phyloP scores from a whole-genome alignment of 495 filamentous ascomycete genomes.

The Aspergillus haitiensis region DNA sequence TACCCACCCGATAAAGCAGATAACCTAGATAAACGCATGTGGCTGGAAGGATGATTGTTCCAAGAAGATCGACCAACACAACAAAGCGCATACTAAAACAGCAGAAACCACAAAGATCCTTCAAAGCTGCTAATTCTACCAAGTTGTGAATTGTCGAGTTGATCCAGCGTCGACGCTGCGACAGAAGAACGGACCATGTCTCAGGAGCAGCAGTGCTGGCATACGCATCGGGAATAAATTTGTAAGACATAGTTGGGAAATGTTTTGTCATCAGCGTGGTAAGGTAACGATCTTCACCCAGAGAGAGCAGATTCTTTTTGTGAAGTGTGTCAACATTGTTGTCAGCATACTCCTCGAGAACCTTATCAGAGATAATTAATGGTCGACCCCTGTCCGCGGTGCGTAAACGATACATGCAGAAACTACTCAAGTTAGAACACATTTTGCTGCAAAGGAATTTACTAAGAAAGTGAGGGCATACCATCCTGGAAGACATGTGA shows the following conservation, averaged over 20 bases:
- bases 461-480: conserved; percentile 47
- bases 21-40: conserved; percentile 89
- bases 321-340: conserved; percentile 90
- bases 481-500: conserved; percentile 98
- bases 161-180: conserved; percentile 96
- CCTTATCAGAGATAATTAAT: conserved; percentile 82
- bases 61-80: conserved; percentile 91
- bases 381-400: conserved; percentile 90
- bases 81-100: conserved; percentile 99
- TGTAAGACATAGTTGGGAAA: conserved; percentile 93
- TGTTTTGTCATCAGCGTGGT: conserved; percentile 98
- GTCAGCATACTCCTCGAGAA: conserved; percentile 86
- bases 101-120: conserved; percentile 97
- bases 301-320: conserved; percentile 94
- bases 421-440: conserved; percentile 57
- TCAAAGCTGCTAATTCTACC: conserved; percentile 79
- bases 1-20: conserved; percentile 78
- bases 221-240: conserved; percentile 90
- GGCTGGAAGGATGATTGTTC: conserved; percentile 89
- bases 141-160: conserved; percentile 98
- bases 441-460: background rate
- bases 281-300: conserved; percentile 96
- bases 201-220: conserved; percentile 92
- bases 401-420: conserved; percentile 96
- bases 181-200: conserved; percentile 87